Percentiles rank a stretch among this genome's conserved stretches.
Evolutionary conservation across 495 filamentous ascomycete species (phyloP).

Genomic region (Neohortaea acidophila): DNA sequence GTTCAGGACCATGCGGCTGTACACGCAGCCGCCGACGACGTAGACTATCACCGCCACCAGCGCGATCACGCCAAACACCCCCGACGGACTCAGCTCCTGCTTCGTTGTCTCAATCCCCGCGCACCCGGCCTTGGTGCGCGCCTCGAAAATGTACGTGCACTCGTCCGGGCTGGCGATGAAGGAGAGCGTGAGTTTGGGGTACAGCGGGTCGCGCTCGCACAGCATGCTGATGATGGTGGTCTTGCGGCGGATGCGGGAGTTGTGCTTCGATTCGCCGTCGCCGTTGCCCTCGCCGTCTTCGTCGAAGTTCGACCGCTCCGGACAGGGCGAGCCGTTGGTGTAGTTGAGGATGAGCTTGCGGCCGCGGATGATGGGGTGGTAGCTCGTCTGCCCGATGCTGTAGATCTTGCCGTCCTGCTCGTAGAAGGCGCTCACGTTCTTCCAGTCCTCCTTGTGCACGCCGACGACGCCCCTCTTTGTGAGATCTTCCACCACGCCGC

Average conservation of each 20-base stretch:
- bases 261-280: conserved; percentile 27
- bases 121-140: conserved; percentile 76
- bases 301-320: conserved; percentile 20
- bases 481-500: conserved; percentile 61
- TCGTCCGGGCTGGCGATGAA: conserved; percentile 77
- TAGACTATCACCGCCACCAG: conserved; percentile 75
- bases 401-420: conserved; percentile 54
- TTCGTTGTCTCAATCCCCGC: conserved; percentile 47
- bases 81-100: conserved; percentile 59
- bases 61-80: conserved; percentile 81
- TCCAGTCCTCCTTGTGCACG: conserved; percentile 46
- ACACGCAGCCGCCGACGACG: conserved; percentile 80
- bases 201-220: conserved; percentile 61
- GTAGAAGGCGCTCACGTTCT: conserved; percentile 88
- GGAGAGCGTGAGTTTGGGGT: conserved; percentile 47
- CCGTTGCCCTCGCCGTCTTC: conserved; percentile 28
- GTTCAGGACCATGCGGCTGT: conserved; percentile 88
- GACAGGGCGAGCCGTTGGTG: conserved; percentile 72
- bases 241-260: conserved; percentile 44
- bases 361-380: conserved; percentile 59
- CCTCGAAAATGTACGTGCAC: conserved; percentile 94
- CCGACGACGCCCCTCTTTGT: conserved; percentile 39
- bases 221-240: conserved; percentile 84
- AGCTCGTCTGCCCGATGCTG: conserved; percentile 64
- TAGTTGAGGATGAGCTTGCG: conserved; percentile 88